Base-by-base conservation (phyloP, 2,329 filamentous ascomycete genomes). In the Geosmithia putterillii region DNA sequence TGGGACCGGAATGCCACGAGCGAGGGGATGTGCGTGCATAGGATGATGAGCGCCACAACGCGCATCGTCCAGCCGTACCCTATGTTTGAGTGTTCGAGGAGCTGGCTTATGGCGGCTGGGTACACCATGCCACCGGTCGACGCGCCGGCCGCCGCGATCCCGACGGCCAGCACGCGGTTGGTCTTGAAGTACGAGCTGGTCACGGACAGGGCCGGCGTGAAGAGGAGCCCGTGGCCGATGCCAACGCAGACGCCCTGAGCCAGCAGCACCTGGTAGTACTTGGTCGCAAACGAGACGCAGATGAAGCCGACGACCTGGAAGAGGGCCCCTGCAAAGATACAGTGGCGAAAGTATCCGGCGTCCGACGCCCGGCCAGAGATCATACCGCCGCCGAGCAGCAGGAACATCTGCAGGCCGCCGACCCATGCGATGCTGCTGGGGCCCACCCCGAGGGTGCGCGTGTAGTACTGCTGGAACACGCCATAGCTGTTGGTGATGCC, bases 401-500 rank as follows among this genome's bases (percentile, higher is more conserved):
- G 52, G 38, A 66, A 69, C 1, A 58, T 58, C 44, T 73, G 70
- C 6, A 70, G 50, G 4, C 67, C 65, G 15, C 69, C 70, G 15
- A 74, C 67, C 54, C 55, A 57, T 1, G 52, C 52, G n/a, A 47
- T 65, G 52, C 18, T 52, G 39, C 45, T 52, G 14, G 42, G 42
- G 18, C 20, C 22, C 60, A 58, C 69, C 5, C 51, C 47, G 3
- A 66, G 51, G 2, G 51, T 56, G 20, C 57, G 46, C 1, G 56
- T 60, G 48, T 70, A 71, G 47, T 70, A 69, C 15, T 62, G 57
- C 44, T 71, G 66, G 43, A 69, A 71, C 7, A 62, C 58, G 3
- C 67, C 67, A 45, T 65, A 67, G 14, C 58, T 63, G 45, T 69
- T 69, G 22, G 67, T 57, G 37, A 69, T 62, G n/a, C 67, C 67